Evolutionary conservation across 495 filamentous ascomycete species (phyloP), one percentile per base, ranked within the genome.

Genomic region (Hypoxylon rickii): DNA sequence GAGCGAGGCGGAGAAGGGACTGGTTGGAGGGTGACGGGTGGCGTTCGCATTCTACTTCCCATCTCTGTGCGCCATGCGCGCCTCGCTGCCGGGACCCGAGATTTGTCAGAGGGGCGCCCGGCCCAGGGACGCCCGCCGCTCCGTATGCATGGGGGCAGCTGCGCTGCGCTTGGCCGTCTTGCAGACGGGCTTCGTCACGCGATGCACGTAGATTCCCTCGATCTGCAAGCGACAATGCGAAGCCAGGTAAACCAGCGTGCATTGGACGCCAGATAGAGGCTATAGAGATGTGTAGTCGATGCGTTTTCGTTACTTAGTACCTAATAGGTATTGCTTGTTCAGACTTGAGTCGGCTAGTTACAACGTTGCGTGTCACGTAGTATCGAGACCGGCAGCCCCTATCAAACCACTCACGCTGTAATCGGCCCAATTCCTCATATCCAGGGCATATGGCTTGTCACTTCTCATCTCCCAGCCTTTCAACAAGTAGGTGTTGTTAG

Each of bases 321-420:
- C n/a, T n/a, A n/a, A n/a, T n/a, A n/a, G n/a, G n/a, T n/a, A n/a
- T n/a, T n/a, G n/a, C n/a, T n/a, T n/a, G n/a, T 36, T 12, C 32
- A 6, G 7, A 7, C 12, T 7, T 7, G 15, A 13, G 16, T 6
- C 11, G 13, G 32, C 13, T 38, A 16, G 34, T 38, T 38, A 38
- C 34, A 38, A 38, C 34, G 34, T 38, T 38, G 34, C 34, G 34
- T 18, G 15, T 38, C 15, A 38, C 34, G 34, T 38, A 38, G 34
- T 38, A 38, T 38, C 34, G 13, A 17, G 13, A 13, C 10, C 34
- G 18, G 18, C 32, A n/a, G n/a, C 32, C 32, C 12, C 32, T 34
- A 8, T 34, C 7, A 34, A 13, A 12, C 12, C 3, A 34, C 3
- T 34, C 3, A 34, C 15, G 5, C 7, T 2, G 15, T 5, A 18